Evolutionary conservation across 768 basidiomycete species (phyloP).

Genomic region (Paxillus ammoniavirescens): DNA sequence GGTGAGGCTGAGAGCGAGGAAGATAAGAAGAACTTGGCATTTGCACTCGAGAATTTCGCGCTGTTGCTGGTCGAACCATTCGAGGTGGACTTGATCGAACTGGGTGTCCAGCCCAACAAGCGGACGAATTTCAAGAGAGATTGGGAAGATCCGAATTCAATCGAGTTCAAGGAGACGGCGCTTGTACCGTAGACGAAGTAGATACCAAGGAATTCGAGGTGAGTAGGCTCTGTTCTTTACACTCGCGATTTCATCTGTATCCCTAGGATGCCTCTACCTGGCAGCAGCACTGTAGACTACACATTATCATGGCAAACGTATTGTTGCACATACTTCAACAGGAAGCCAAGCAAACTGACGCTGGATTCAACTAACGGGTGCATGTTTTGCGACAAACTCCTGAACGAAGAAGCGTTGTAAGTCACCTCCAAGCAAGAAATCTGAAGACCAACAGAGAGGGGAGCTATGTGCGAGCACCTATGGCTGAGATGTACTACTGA

Average conservation of each 20-base stretch:
- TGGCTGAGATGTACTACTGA: too few species aligned
- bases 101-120: constrained; percentile 55
- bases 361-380: background rate
- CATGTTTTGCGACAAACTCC: background rate
- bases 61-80: constrained; percentile 69
- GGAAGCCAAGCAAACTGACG: too few species aligned
- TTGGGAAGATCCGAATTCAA: constrained; percentile 27
- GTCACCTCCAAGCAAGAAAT: background rate
- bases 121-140: constrained; percentile 54
- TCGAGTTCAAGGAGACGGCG: constrained; percentile 57
- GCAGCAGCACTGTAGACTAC: background rate
- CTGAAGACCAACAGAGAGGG: background rate
- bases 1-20: constrained; percentile 43
- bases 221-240: background rate
- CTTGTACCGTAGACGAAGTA: constrained; percentile 51
- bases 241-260: background rate
- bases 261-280: background rate
- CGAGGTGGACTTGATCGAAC: constrained; percentile 67
- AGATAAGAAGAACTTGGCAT: constrained; percentile 46
- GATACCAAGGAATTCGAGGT: background rate
- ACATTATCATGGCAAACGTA: background rate
- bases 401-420: background rate
- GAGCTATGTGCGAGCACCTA: background rate
- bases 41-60: constrained; percentile 66
- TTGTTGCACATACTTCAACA: background rate